These are phyloP conservation scores for Emericellopsis atlantica DNA, from an alignment of 2,329 filamentous ascomycete genomes.

Conservation along the genomic window DNA sequence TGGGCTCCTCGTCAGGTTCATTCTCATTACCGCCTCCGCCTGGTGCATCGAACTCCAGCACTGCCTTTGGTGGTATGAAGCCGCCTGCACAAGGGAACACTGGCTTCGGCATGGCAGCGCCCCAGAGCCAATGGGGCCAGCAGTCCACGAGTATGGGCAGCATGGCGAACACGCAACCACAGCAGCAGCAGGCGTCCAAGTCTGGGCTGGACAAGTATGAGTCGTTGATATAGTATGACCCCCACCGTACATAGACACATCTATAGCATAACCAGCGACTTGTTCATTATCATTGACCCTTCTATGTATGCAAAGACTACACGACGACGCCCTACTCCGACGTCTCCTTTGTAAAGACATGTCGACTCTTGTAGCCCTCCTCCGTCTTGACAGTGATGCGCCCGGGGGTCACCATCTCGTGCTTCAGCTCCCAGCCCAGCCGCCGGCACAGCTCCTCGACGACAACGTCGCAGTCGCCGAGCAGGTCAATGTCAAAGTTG, in stretches of 20 bases:
- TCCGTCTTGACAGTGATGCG: conserved; percentile 38
- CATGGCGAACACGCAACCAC: conserved; percentile 8
- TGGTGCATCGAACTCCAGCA: background rate
- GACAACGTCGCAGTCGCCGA: conserved; percentile 91
- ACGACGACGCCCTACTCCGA: background rate
- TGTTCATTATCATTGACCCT: background rate
- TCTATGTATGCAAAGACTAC: background rate
- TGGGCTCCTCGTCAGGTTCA: conserved; percentile 19
- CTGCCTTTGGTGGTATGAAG: conserved; percentile 7
- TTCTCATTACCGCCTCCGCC: conserved; percentile 49
- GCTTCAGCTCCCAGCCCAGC: conserved; percentile 66
- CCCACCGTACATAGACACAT: background rate
- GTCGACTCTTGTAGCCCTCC: conserved; percentile 20
- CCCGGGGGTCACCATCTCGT: conserved; percentile 67
- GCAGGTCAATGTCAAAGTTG: conserved; percentile 89
- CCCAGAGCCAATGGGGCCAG: conserved; percentile 12
- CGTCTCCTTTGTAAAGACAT: conserved; percentile 15
- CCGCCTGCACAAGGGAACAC: conserved; percentile 15
- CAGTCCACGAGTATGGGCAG: conserved; percentile 7
- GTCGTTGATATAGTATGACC: conserved; percentile 40
- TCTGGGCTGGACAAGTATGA: conserved; percentile 56
- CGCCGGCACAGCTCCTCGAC: conserved; percentile 76
- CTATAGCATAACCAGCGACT: background rate
- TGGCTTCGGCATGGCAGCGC: conserved; percentile 34
- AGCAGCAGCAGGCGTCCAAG: conserved; percentile 21